These are phyloP conservation scores for Zymoseptoria passerinii DNA, from an alignment of 2,329 filamentous ascomycete species.

Conservation along the genomic window DNA sequence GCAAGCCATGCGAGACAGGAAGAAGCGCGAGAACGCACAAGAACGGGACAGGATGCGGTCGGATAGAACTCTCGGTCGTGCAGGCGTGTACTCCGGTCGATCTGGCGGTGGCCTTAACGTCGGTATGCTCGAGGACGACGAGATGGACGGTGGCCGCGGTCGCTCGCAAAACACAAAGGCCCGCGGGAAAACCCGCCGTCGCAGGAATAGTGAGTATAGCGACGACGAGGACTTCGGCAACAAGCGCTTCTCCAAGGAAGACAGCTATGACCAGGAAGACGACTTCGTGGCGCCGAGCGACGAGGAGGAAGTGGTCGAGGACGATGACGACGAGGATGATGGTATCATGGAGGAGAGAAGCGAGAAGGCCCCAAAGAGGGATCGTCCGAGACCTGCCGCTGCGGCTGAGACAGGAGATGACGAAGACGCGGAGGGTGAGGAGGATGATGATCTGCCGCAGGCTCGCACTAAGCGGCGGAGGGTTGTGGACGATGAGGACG, in stretches of 20 bases:
- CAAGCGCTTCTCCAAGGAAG: constrained; percentile 53
- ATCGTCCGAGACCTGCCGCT: constrained; percentile 14
- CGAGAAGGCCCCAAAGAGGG: constrained; percentile 34
- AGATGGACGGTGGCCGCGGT: constrained; percentile 28
- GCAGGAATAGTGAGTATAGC: constrained; percentile 44
- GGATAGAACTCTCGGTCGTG: constrained; percentile 42
- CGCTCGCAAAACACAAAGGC: constrained; percentile 18
- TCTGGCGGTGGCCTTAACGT: constrained; percentile 51
- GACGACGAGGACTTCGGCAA: constrained; percentile 72
- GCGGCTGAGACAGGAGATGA: constrained; percentile 25
- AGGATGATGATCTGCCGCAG: constrained; percentile 27
- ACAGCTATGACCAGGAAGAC: constrained; percentile 73
- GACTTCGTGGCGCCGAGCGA: constrained; percentile 71
- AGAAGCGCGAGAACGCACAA: constrained; percentile 59
- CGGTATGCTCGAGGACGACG: constrained; percentile 60
- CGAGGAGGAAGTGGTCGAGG: constrained; percentile 56
- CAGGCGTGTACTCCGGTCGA: constrained; percentile 40
- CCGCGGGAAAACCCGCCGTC: constrained; percentile 31
- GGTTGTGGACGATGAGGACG: constrained; percentile 41
- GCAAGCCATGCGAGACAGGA: constrained; percentile 53
- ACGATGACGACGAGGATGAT: constrained; percentile 45
- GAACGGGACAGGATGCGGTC: constrained; percentile 54
- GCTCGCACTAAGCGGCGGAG: constrained; percentile 36
- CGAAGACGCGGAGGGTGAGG: constrained; percentile 28
- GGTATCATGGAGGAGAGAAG: constrained; percentile 33